A percentile compares a stretch with the other conserved stretches of the same genome.
phyloP scores from a whole-genome alignment of 2,329 filamentous ascomycete species.

The Lasiodiplodia sp. region DNA sequence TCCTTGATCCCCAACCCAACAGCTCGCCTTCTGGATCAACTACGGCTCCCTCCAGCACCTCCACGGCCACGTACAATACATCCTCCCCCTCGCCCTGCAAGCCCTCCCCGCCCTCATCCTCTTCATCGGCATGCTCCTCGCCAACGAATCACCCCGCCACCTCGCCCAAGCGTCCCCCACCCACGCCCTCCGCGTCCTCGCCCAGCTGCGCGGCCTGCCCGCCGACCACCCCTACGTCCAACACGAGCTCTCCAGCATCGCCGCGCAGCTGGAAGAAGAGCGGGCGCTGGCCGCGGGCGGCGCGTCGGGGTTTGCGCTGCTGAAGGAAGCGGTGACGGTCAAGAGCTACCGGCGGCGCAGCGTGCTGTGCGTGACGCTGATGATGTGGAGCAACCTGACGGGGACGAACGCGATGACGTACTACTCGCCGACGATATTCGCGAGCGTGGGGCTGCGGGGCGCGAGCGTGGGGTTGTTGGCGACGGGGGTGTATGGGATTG shows the following conservation, averaged over 20 bases:
- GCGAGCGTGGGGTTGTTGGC: too few species aligned
- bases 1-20: slow-evolving; percentile 41
- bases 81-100: slow-evolving; percentile 64
- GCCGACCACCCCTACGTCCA: slow-evolving; percentile 53
- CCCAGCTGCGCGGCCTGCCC: slow-evolving; percentile 45
- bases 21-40: slow-evolving; percentile 53
- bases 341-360: slow-evolving; percentile 42
- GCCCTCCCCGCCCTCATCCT: slow-evolving; percentile 50
- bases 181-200: slow-evolving; percentile 50
- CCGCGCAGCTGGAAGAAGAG: slow-evolving; percentile 58
- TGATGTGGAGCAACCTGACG: slow-evolving; percentile 3
- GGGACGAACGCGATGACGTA: slow-evolving; percentile 1
- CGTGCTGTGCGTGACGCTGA: slow-evolving; percentile 44
- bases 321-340: slow-evolving; percentile 28
- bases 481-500: too few species aligned
- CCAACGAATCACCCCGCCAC: slow-evolving; percentile 46
- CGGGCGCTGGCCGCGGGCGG: slow-evolving; percentile 61
- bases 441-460: background rate
- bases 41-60: slow-evolving; percentile 53
- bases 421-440: background rate
- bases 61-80: slow-evolving; percentile 62
- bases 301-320: slow-evolving; percentile 10
- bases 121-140: slow-evolving; percentile 46
- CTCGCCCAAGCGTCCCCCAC: slow-evolving; percentile 41
- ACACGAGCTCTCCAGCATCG: slow-evolving; percentile 60